phyloP scores from a whole-genome alignment of 768 basidiomycete genomes.

The Mycena rosella region DNA sequence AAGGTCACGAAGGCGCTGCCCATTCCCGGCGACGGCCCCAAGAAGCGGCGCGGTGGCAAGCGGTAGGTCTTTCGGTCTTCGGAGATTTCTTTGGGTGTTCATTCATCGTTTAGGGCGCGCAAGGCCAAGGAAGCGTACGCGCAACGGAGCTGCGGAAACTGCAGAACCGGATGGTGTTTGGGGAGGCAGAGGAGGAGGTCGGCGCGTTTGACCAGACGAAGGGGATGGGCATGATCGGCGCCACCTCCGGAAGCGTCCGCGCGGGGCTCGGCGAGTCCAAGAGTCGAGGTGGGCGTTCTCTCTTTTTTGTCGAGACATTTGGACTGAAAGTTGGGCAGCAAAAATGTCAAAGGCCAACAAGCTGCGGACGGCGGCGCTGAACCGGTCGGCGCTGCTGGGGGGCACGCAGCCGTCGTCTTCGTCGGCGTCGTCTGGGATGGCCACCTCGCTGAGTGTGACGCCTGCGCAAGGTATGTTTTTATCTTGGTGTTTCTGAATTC shows the following conservation, averaged over 20 bases:
- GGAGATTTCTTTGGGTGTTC: background rate
- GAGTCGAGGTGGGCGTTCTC: constrained; percentile 80
- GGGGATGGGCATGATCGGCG: constrained; percentile 97
- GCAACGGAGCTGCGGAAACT: constrained; percentile 96
- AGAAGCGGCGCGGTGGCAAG: constrained; percentile 96
- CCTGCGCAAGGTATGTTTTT: constrained; percentile 86
- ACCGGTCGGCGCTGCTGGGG: constrained; percentile 73
- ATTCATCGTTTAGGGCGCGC: constrained; percentile 72
- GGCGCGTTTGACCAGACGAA: constrained; percentile 98
- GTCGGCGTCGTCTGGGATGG: constrained; percentile 92
- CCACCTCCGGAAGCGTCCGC: constrained; percentile 88
- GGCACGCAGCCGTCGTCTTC: constrained; percentile 71
- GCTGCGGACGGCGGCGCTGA: constrained; percentile 86
- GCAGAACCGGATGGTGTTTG: constrained; percentile 97
- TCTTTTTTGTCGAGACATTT: constrained; percentile 2
- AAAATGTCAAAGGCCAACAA: constrained; percentile 97
- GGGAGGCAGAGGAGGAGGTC: constrained; percentile 95
- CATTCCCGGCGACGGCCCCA: constrained; percentile 94
- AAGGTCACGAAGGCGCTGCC: constrained; percentile 96
- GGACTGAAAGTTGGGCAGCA: constrained; percentile 61
- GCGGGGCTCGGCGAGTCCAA: constrained; percentile 90
- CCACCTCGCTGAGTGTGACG: constrained; percentile 93
- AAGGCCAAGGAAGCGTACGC: constrained; percentile 99
- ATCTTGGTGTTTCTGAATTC: background rate
- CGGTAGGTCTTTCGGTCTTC: constrained; percentile 63